Evolutionary conservation across 148 eudicot species (phyloP), one percentile per base, ranked within the genome.

Genomic region (Camellia granthamiana): DNA sequence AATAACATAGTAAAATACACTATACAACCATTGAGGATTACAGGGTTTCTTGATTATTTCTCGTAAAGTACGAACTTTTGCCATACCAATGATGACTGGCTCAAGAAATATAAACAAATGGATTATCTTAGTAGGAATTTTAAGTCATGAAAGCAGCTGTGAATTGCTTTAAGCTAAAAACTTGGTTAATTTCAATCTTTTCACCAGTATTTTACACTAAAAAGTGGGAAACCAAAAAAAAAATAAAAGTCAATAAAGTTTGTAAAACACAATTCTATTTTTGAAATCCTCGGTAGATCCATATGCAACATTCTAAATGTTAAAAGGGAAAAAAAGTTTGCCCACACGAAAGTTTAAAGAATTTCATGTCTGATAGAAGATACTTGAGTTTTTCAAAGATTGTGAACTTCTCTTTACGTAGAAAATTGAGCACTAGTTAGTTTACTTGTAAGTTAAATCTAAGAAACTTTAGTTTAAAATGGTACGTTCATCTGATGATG

Each of bases 401-500:
- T 59, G 62, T 15, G 2, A 43, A 41, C 6, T 69, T 69, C 43
- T 42, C 16, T 74, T 42, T 19, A 30, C 18, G n/a, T 38, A 15
- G 64, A 42, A 42, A 15, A 15, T 74, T 4, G 49, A 58, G 55
- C 15, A 44, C 18, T 14, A 15, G 14, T n/a, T 16, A 46, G 55
- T 71, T 71, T 49, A 71, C 58, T 30, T 73, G 62, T 11, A 46
- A 7, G 7, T 9, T 46, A 12, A 44, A 21, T 63, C 11, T n/a
- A 21, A 18, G 42, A 76, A 47, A 62, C 8, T 14, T 59, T 43
- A 76, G 70, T 18, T 46, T 30, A 65, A 51, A 64, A 65, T 60
- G 61, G 42, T 21, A 65, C 8, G 74, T 38, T 78, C 46, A 67
- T 78, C 51, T 51, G 60, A 68, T 13, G 76, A 61, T 62, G 65